Conservation (phyloP, 1,284 basidiomycete species). For the Puccinia brachypodii region DNA sequence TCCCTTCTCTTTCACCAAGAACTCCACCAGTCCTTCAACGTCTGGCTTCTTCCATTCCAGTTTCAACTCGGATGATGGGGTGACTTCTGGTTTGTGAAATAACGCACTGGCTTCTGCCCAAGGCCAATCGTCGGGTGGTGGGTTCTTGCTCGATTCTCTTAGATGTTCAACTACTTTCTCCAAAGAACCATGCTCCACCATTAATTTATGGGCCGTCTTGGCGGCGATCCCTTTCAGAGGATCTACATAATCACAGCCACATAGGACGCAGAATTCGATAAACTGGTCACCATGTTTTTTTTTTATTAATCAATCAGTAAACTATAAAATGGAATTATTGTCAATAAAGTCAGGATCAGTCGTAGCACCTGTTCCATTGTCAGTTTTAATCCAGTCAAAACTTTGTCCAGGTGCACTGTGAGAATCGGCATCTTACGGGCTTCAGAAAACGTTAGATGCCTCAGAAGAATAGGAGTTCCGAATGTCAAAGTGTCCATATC, state of each 20-base stretch:
- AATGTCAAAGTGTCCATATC: conserved; percentile 99
- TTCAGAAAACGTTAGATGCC: conserved; percentile 98
- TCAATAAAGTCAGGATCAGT: background rate
- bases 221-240: conserved; percentile 93
- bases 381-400: conserved; percentile 85
- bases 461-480: conserved; percentile 81
- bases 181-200: conserved; percentile 82
- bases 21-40: conserved; percentile 88
- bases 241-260: conserved; percentile 97
- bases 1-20: conserved; percentile 90
- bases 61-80: conserved; percentile 59
- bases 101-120: conserved; percentile 51
- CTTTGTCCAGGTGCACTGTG: conserved; percentile 80
- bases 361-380: conserved; percentile 75
- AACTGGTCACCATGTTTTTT: conserved; percentile 67
- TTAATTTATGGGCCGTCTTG: conserved; percentile 90
- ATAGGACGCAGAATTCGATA: conserved; percentile 91
- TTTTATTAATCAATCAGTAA: conserved; percentile 23
- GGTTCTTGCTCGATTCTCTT: conserved; percentile 67
- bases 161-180: conserved; percentile 77
- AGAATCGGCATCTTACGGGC: conserved; percentile 97
- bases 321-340: background rate
- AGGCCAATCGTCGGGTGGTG: conserved; percentile 55
- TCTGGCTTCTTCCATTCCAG: conserved; percentile 94
- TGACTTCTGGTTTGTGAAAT: conserved; percentile 55